Percentiles rank a stretch among this genome's conserved stretches.
Conservation (phyloP, 2,329 filamentous ascomycete genomes). For the Phyllosticta citrichinensis region DNA sequence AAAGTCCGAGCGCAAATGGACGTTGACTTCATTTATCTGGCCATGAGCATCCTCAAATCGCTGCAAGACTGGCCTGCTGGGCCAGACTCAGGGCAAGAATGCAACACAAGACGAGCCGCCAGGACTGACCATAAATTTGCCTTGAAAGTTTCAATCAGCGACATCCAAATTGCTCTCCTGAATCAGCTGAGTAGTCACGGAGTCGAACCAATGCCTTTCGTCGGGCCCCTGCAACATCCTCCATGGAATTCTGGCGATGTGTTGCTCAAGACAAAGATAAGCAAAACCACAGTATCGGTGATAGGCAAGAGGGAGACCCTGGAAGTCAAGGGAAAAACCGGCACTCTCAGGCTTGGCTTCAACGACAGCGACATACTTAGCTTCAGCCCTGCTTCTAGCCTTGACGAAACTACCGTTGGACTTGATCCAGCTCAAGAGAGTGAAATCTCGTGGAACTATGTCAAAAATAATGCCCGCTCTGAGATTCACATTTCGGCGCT, state of each 20-base stretch:
- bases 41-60: slow-evolving; percentile 21
- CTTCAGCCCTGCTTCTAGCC: slow-evolving; percentile 39
- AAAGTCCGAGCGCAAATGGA: slow-evolving; percentile 25
- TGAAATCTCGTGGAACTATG: slow-evolving; percentile 24
- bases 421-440: slow-evolving; percentile 22
- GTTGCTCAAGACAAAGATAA: background rate
- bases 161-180: slow-evolving; percentile 17
- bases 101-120: background rate
- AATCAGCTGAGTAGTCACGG: slow-evolving; percentile 1
- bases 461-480: slow-evolving; percentile 14
- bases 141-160: slow-evolving; percentile 19
- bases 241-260: background rate
- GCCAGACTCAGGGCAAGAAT: background rate
- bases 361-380: slow-evolving; percentile 41
- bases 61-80: background rate
- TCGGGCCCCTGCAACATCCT: slow-evolving; percentile 1
- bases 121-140: background rate
- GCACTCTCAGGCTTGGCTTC: slow-evolving; percentile 18
- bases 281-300: background rate
- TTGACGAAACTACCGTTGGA: slow-evolving; percentile 32
- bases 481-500: slow-evolving; percentile 42
- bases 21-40: slow-evolving; percentile 24
- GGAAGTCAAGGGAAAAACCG: background rate
- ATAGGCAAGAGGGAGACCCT: background rate
- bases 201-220: background rate